Conservation (phyloP, 495 filamentous ascomycete species). For the Neurospora sp. region DNA sequence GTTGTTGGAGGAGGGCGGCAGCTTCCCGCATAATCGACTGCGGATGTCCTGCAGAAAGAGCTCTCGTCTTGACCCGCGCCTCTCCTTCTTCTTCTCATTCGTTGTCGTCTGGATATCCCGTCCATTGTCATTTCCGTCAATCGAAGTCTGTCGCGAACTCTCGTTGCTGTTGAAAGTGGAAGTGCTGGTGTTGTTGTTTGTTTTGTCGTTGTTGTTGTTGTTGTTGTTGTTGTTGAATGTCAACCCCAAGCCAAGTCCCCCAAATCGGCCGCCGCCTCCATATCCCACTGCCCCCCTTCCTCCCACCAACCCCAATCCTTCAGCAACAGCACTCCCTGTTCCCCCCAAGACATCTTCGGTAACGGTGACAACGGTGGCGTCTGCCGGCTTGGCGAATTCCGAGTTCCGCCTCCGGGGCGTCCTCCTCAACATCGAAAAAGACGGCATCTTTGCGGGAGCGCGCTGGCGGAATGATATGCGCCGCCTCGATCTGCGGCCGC, state of each 20-base stretch:
- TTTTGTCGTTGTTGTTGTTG: conserved; percentile 1
- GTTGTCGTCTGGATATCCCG: background rate
- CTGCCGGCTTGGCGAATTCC: background rate
- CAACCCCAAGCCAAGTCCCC: conserved; percentile 9
- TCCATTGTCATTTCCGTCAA: background rate
- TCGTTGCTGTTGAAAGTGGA: background rate
- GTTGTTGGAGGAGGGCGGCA: conserved; percentile 1
- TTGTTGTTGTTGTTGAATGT: conserved; percentile 1
- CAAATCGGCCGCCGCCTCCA: background rate
- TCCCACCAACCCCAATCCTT: background rate
- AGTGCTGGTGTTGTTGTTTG: background rate
- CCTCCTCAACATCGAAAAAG: conserved; percentile 20
- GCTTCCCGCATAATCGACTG: conserved; percentile 18
- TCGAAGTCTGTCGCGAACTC: background rate
- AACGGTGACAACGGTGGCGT: background rate
- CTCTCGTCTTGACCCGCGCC: conserved; percentile 24
- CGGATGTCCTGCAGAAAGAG: conserved; percentile 23
- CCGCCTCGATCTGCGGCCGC: conserved; percentile 2
- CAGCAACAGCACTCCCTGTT: conserved; percentile 2
- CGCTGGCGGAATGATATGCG: background rate
- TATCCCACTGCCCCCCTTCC: background rate
- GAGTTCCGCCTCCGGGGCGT: conserved; percentile 12
- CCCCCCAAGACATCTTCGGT: background rate
- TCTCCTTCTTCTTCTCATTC: conserved; percentile 16
- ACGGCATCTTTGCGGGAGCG: conserved; percentile 15